Percentiles rank a stretch among this genome's conserved stretches.
Conservation (phyloP, 352 stramenopile genomes). For the Pythium pyrilobum region DNA sequence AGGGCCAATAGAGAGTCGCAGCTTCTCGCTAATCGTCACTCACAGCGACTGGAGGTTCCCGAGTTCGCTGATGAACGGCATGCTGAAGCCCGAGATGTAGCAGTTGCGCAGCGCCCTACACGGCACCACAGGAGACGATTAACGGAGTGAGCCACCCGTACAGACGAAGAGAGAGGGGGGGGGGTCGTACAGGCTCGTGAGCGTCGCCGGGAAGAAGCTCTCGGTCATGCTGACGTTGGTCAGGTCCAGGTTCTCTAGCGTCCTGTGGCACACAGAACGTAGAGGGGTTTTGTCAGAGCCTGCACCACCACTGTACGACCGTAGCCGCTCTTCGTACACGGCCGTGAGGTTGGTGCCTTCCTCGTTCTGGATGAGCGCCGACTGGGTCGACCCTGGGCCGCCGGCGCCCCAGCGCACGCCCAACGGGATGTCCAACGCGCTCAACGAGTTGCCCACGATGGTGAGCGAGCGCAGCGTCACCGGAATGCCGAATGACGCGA, state of each 20-base stretch:
- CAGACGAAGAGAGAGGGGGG: not conserved
- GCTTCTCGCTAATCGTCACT: not conserved
- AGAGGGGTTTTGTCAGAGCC: not conserved
- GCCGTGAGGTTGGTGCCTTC: not conserved
- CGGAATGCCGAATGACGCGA: not conserved
- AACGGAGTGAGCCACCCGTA: not conserved
- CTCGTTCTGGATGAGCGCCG: not conserved
- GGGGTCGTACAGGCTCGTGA: not conserved
- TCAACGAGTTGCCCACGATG: not conserved
- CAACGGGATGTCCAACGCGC: not conserved
- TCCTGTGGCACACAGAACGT: not conserved
- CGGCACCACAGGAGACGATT: not conserved
- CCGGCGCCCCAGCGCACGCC: not conserved
- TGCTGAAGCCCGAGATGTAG: constrained; percentile 2
- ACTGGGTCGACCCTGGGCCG: not conserved
- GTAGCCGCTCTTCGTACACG: not conserved
- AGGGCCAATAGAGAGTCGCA: no score
- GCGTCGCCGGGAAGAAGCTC: not conserved
- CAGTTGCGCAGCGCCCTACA: constrained; percentile 2
- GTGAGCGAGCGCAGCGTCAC: not conserved
- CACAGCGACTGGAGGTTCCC: constrained; percentile 3
- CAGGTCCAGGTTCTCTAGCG: not conserved
- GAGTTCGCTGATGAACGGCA: constrained; percentile 3
- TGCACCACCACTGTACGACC: not conserved
- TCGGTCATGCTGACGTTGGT: not conserved